Evolutionary conservation across 129 eudicot genomes (phyloP), one percentile per base, ranked within the genome.

Genomic region (Helichrysum umbraculigerum): DNA sequence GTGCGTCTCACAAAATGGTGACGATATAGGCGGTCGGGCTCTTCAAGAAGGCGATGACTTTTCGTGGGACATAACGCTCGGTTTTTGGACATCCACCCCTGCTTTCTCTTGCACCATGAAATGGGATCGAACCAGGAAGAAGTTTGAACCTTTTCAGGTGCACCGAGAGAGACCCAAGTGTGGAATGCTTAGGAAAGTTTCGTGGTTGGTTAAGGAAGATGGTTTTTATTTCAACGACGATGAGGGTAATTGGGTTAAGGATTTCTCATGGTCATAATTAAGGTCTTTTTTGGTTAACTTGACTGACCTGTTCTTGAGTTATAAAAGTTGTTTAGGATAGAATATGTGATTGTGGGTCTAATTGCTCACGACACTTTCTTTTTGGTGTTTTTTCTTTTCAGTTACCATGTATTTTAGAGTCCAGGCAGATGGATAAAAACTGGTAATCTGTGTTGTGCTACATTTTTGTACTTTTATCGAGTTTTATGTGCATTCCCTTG

Each of bases 191-290:
- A 54, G 81, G 76, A 75, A 75, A 51, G 80, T 85, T 70, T 81
- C 77, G 32, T 87, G 92, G 92, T 70, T 87, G 79, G 85, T 87
- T n/a, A 87, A 77, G 73, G 89, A 87, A 41, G 92, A 87, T 79
- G 92, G 92, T 0, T 82, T 85, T 22, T 87, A 87, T 80, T 85
- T 85, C 54, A 85, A 87, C 34, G 70, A 70, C 22, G 76, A 82
- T 15, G 87, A 83, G 67, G 42, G 67, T 50, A 34, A n/a, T 20
- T 87, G 85, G 85, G 64, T 68, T 51, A 87, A 85, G 66, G 80
- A 87, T 73, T 76, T 87, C 77, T 64, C 87, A 32, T 87, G 89
- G 92, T 22, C 60, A 7, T 73, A 71, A 21, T 33, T 32, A 32
- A 32, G 17, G 10, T 28, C 54, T 8, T 0, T 12, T 56, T 56